phyloP scores from a whole-genome alignment of 495 filamentous ascomycete species.

The Penicillium goetzii region DNA sequence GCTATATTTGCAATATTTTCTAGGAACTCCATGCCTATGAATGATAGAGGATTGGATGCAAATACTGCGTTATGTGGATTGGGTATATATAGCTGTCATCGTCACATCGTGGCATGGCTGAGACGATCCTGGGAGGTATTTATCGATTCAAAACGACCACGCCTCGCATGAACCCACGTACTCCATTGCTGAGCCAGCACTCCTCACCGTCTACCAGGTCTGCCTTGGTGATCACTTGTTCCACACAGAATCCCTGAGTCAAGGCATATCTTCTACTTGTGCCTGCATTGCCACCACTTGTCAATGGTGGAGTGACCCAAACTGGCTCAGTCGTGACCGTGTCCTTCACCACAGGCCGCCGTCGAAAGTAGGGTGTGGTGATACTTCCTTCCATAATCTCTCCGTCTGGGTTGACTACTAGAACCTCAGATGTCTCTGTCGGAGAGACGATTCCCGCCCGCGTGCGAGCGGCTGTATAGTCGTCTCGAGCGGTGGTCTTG shows the following conservation, averaged over 20 bases:
- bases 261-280: constrained; percentile 83
- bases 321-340: constrained; percentile 9
- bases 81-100: neutral
- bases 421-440: constrained; percentile 65
- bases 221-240: constrained; percentile 56
- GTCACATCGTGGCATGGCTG: neutral
- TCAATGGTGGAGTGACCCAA: constrained; percentile 49
- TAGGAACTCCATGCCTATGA: too few species aligned
- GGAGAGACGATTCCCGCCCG: constrained; percentile 57
- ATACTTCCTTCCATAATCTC: constrained; percentile 87
- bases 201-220: constrained; percentile 72
- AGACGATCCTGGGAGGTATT: neutral
- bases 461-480: constrained; percentile 66
- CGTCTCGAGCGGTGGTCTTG: constrained; percentile 70
- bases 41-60: neutral
- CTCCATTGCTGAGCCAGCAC: constrained; percentile 84
- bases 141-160: constrained; percentile 32
- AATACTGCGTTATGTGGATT: neutral
- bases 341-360: constrained; percentile 28
- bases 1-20: neutral
- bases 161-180: constrained; percentile 71
- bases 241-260: constrained; percentile 63
- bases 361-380: constrained; percentile 79
- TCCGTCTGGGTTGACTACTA: constrained; percentile 67
- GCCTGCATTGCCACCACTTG: constrained; percentile 77